These are phyloP conservation scores for Phytophthora boehmeriae DNA, from an alignment of 352 stramenopile genomes.

Conservation along the genomic window DNA sequence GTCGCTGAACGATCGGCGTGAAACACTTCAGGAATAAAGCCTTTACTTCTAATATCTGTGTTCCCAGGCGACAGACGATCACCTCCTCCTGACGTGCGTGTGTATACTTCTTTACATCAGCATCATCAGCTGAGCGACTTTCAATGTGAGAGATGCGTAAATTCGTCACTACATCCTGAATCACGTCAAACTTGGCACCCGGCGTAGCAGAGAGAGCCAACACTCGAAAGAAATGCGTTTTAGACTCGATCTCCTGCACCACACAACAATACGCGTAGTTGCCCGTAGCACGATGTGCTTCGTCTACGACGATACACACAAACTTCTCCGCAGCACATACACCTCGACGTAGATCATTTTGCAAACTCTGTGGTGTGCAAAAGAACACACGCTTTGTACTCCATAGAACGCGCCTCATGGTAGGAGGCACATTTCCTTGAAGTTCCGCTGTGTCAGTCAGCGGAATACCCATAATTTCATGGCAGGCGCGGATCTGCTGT, in stretches of 20 bases:
- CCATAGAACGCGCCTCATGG: conserved; percentile 89
- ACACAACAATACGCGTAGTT: conserved; percentile 98
- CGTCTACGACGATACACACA: conserved; percentile 97
- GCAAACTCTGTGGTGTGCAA: conserved; percentile 98
- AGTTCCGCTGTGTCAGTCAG: conserved; percentile 82
- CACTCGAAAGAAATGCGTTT: conserved; percentile 88
- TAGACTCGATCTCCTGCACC: conserved; percentile 68
- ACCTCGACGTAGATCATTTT: conserved; percentile 94
- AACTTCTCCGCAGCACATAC: conserved; percentile 83
- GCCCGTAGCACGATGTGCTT: conserved; percentile 96
- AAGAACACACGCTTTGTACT: conserved; percentile 96
- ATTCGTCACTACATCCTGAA: conserved; percentile 96
- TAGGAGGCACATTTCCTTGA: conserved; percentile 79
- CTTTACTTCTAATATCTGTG: conserved; percentile 72
- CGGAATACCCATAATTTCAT: conserved; percentile 95
- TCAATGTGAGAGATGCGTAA: conserved; percentile 96
- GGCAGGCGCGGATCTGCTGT: conserved; percentile 98
- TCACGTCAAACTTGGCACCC: conserved; percentile 94
- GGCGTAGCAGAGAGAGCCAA: conserved; percentile 97
- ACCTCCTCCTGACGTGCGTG: conserved; percentile 85
- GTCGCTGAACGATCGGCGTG: conserved; percentile 59
- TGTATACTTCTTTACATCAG: conserved; percentile 92
- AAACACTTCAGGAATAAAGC: conserved; percentile 69
- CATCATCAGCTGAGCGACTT: conserved; percentile 93
- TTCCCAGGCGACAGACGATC: conserved; percentile 70